A percentile compares a stretch with the other conserved stretches of the same genome.
phyloP scores from a whole-genome alignment of 345 rosid species.

The Viola odorata region DNA sequence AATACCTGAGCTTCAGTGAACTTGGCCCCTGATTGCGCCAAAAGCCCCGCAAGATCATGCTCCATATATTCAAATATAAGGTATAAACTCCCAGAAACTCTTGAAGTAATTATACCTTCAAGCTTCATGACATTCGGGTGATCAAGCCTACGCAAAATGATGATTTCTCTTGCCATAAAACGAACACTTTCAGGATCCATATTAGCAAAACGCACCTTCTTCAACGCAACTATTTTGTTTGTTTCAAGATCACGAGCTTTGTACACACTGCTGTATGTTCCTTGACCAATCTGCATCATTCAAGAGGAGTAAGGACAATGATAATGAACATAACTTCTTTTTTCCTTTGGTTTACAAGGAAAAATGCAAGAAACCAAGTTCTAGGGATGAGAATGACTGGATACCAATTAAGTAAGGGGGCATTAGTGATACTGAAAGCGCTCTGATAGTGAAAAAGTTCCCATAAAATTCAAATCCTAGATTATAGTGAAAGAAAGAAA shows the following conservation, averaged over 20 bases:
- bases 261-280: constrained; percentile 73
- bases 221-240: constrained; percentile 56
- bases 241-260: constrained; percentile 64
- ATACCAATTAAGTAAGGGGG: too few relatives aligned
- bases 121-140: constrained; percentile 76
- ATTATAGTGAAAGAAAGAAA: too few relatives aligned
- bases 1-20: constrained; percentile 61
- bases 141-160: constrained; percentile 54
- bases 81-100: constrained; percentile 55
- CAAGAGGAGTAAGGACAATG: neutral
- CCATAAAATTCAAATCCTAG: too few relatives aligned
- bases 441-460: too few relatives aligned
- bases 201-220: constrained; percentile 70
- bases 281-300: constrained; percentile 62
- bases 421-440: too few relatives aligned
- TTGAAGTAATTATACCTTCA: constrained; percentile 65
- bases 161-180: constrained; percentile 74
- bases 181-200: constrained; percentile 70
- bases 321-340: neutral
- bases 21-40: constrained; percentile 42
- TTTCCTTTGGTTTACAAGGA: too few relatives aligned
- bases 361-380: too few relatives aligned
- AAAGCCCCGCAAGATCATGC: constrained; percentile 63
- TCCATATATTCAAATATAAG: constrained; percentile 71
- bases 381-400: too few relatives aligned